Base-by-base conservation (phyloP, 1,284 basidiomycete species). In the Amylostereum chailletii region DNA sequence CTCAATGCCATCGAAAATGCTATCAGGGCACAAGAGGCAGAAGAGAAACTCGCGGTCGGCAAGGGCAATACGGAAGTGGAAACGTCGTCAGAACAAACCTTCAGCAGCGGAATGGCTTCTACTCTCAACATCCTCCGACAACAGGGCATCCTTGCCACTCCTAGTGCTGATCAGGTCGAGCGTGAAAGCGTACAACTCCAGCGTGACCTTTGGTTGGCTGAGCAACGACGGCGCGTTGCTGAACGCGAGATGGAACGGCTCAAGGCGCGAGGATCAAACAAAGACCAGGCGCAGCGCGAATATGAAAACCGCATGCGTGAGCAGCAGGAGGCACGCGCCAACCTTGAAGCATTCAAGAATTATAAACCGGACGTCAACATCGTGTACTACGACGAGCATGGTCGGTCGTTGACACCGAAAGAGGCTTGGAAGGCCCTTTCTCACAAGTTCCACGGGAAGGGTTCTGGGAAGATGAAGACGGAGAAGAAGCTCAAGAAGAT, bases 301-400 rank as follows among this genome's bases (percentile, higher is more conserved):
- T 94, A 91, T 63, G 93, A 97, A 67, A 97, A 97, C 62, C 81
- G 91, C 50, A 65, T 86, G 58, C 82, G 94, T 30, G 96, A 99
- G 61, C 85, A 94, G 63, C 86, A 90, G 57, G 94, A 97, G 57
- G 89, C 94, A 5, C 80, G 90, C 39, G 80, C 88, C 31, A 80
- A 82, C 42, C 70, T 94, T 58, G 91, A 96, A 37, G 65, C 81
- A 45, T 99, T 90, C 78, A 89, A 86, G 68, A 79, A 88, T 62
- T 99, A 99, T 75, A 96, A 94, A 68, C 96, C 96, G 1, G 94
- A 96, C 65, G 79, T 99, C 59, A 91, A 95, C 56, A 91, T 99
- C 62, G 88, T 89, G 52, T 99, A 99, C 67, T 88, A 95, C 57
- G 96, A 99, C 65, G 94, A 96, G 67, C 91, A 92, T 63, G 96